A percentile compares a stretch with the other conserved stretches of the same genome.
Conservation (phyloP, 2,329 filamentous ascomycete species). For the Neospermospora avenae region DNA sequence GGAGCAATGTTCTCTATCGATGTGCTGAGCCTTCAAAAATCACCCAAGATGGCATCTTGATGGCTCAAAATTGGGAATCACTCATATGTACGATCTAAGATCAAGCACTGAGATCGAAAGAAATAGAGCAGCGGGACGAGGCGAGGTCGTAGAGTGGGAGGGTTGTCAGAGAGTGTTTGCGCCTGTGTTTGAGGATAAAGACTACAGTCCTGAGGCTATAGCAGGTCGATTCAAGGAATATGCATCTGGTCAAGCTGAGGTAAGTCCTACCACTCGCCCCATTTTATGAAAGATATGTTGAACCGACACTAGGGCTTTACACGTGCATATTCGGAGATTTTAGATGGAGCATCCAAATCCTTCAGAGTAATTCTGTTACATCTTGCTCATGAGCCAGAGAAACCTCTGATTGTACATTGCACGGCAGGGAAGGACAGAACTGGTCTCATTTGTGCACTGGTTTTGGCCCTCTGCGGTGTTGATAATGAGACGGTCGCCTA, state of each 20-base stretch:
- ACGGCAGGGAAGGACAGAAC: conserved; percentile 77
- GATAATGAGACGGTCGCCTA: conserved; percentile 54
- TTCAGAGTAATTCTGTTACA: conserved; percentile 51
- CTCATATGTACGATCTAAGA: conserved; percentile 65
- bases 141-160: conserved; percentile 45
- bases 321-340: conserved; percentile 60
- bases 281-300: conserved; percentile 2
- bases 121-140: conserved; percentile 35
- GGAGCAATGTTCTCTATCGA: conserved; percentile 58
- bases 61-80: conserved; percentile 57
- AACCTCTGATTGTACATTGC: conserved; percentile 66
- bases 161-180: conserved; percentile 55
- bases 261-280: conserved; percentile 22
- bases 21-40: conserved; percentile 63
- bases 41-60: conserved; percentile 49
- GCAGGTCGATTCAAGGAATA: conserved; percentile 61
- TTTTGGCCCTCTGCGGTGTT: conserved; percentile 63
- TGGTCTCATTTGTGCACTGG: conserved; percentile 63
- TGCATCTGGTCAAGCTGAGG: conserved; percentile 48
- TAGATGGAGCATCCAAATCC: conserved; percentile 49
- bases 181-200: conserved; percentile 61
- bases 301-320: conserved; percentile 53
- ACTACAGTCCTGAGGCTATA: conserved; percentile 60
- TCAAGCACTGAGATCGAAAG: conserved; percentile 56
- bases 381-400: conserved; percentile 36